Conservation (phyloP, 805 yeast species). For the Schizosaccharomyces cryophilus region DNA sequence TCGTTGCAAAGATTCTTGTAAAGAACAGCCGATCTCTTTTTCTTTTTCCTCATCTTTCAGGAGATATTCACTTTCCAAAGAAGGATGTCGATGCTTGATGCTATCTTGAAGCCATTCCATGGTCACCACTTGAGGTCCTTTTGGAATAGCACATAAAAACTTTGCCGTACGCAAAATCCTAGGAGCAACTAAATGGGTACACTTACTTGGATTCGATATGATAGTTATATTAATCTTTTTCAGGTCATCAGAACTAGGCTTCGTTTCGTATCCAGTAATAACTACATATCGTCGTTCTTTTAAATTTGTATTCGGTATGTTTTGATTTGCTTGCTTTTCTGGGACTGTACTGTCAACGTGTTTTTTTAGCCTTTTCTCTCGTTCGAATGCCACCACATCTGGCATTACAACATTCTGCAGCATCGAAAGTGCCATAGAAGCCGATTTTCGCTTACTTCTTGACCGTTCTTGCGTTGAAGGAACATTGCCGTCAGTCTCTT, state of each 20-base stretch:
- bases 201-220: slow-evolving; percentile 17
- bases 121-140: slow-evolving; percentile 15
- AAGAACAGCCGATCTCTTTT: slow-evolving; percentile 8
- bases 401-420: slow-evolving; percentile 2
- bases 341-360: neutral
- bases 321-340: neutral
- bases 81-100: slow-evolving; percentile 3
- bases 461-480: neutral
- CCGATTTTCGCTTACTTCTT: slow-evolving; percentile 1
- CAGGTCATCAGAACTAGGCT: neutral
- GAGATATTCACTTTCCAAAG: slow-evolving; percentile 10
- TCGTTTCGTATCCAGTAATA: slow-evolving; percentile 8
- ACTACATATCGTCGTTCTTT: slow-evolving; percentile 3
- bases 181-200: slow-evolving; percentile 41
- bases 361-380: neutral
- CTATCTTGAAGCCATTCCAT: slow-evolving; percentile 9
- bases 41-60: slow-evolving; percentile 14
- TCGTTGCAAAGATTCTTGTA: slow-evolving; percentile 8
- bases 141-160: slow-evolving; percentile 45
- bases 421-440: neutral
- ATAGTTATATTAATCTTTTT: slow-evolving; percentile 33
- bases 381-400: slow-evolving; percentile 2
- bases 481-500: no score
- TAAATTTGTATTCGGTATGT: slow-evolving; percentile 1
- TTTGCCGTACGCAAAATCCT: slow-evolving; percentile 67